Evolutionary conservation across 805 yeast genomes (phyloP), one percentile per base, ranked within the genome.

Genomic region (Naumovozyma castellii): DNA sequence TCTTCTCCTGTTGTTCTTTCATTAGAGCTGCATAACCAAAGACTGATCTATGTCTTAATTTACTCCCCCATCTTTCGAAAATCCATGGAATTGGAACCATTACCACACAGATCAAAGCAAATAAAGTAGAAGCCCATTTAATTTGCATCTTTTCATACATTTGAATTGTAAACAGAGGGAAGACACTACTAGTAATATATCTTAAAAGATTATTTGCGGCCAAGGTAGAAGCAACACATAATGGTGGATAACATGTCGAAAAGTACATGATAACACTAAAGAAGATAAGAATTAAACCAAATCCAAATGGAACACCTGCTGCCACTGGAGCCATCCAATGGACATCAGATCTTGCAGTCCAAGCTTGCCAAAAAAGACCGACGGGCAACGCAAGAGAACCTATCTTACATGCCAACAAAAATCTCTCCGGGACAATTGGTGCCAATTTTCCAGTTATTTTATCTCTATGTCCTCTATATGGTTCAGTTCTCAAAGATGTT

Each of bases 191-290:
- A 45, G 82, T 57, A 25, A 80, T 49, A 56, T 84, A 85, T 64
- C 96, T 74, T 42, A 80, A 61, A 53, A 87, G 67, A 57, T 84
- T 84, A 63, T 86, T 87, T 12, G 95, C 95, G 28, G 95, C 95
- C 45, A 85, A 61, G 3, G 94, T 90, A n/a, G 90, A 79, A 0
- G 95, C 95, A 17, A 85, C 81, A 27, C 73, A 71, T 27, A 77
- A 61, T 35, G 90, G 86, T 19, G 92, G 90, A 59, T 77, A 84
- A 3, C 82, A 59, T 69, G 77, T 69, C 28, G 83, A 66, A 59
- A 83, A 80, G 57, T 83, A 84, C 36, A 76, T 72, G 53, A 83
- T 68, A 36, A 77, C 73, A 16, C 84, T 66, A 61, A 83, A 80
- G 67, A 84, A 84, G 38, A 84, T 73, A 51, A 82, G 64, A 40